Base-by-base conservation (phyloP, 2,329 filamentous ascomycete genomes). In the Fusarium odoratissimum region DNA sequence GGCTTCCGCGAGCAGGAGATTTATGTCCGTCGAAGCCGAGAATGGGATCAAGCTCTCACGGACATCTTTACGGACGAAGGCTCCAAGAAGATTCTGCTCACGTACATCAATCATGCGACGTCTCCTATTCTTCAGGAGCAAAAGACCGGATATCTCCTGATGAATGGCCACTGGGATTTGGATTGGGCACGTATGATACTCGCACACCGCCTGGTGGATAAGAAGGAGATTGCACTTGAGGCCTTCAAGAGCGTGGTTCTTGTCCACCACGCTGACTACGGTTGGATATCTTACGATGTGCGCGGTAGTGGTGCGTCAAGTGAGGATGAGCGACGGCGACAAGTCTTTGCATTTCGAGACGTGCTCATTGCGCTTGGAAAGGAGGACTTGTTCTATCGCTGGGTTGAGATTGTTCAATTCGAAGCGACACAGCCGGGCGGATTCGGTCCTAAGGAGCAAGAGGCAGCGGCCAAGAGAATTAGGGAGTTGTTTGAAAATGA, bases 361-460 rank as follows among this genome's bases (percentile, higher is more conserved):
- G 90, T 91, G 25, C 86, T 98, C 75, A 87, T 89, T 3, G 87
- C 87, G 6, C 86, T 96, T 81, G 94, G 92, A 46, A 97, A 97
- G 82, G 95, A 97, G 81, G 91, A 92, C 72, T 81, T 98, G 59
- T 98, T 98, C 84, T 97, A 93, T 84, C 90, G 92, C 61, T 97
- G 95, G 94, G 93, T 97, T 54, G 95, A 98, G 84, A 88, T 97
- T 78, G 91, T 98, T 55, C 95, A 98, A 83, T 97, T 91, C 77
- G 95, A 97, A 83, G 92, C 93, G 45, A 92, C 91, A 40, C 88
- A 89, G 74, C 93, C 94, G 0, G 93, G 92, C 23, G 93, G 93
- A 0, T 97, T 97, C 78, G 93, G 91, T 3, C 84, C 87, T 0
- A 92, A 95, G 79, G 88, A 90, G 77, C 94, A 97, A 82, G 85